phyloP scores from a whole-genome alignment of 73 alveolate species.

The Uronychia setigera region DNA sequence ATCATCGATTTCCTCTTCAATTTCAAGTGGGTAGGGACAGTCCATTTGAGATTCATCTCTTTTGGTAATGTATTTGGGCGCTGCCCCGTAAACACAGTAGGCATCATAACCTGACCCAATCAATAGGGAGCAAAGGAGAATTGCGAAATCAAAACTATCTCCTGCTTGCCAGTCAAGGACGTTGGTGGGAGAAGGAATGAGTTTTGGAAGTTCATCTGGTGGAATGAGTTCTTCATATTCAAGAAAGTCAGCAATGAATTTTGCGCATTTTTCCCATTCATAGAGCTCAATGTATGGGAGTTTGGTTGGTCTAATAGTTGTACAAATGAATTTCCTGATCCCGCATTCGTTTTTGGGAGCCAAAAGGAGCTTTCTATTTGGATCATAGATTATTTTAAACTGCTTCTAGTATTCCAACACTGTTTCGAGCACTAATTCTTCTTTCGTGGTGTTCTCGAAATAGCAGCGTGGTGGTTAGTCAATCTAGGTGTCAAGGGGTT shows the following conservation, averaged over 20 bases:
- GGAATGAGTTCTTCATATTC: constrained; percentile 93
- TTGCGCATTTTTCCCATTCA: constrained; percentile 92
- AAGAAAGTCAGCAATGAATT: constrained; percentile 91
- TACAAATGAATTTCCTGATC: constrained; percentile 88
- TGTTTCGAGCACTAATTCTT: constrained; percentile 94
- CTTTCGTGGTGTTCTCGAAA: constrained; percentile 91
- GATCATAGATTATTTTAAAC: constrained; percentile 78
- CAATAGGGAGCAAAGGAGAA: constrained; percentile 87
- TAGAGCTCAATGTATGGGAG: constrained; percentile 93
- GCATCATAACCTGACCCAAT: constrained; percentile 98
- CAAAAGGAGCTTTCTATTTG: constrained; percentile 80
- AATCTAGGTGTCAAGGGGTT: background rate
- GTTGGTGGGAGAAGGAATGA: constrained; percentile 96
- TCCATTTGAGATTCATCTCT: constrained; percentile 83
- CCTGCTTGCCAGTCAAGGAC: constrained; percentile 95
- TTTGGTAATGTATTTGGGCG: constrained; percentile 94
- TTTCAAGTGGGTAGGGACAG: constrained; percentile 70
- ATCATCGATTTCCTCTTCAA: constrained; percentile 47
- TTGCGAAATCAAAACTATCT: constrained; percentile 94
- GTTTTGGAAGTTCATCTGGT: constrained; percentile 92
- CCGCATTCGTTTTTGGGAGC: constrained; percentile 94
- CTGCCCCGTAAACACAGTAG: constrained; percentile 96
- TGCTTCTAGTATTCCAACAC: constrained; percentile 86
- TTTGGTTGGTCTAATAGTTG: constrained; percentile 90
- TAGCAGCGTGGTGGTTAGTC: constrained; percentile 66